phyloP scores from a whole-genome alignment of 305 asterid species.

The Plantago lanceolata region DNA sequence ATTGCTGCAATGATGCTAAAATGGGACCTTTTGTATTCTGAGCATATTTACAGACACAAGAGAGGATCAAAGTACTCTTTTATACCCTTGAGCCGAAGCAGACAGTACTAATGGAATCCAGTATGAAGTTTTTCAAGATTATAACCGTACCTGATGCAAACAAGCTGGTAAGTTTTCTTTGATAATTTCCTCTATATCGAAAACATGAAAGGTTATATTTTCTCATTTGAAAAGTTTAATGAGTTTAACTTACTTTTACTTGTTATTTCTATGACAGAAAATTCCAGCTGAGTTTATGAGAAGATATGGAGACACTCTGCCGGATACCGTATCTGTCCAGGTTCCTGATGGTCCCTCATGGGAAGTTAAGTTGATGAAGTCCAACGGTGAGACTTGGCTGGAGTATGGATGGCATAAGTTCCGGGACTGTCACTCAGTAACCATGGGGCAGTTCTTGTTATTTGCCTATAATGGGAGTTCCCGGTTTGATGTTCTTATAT shows the following conservation, averaged over 20 bases:
- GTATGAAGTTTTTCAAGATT: background rate
- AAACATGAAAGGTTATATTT: too few species aligned
- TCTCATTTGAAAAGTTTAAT: background rate
- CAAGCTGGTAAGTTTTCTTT: conserved; percentile 2
- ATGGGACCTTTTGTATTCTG: too few species aligned
- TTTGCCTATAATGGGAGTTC: conserved; percentile 24
- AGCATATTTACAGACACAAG: too few species aligned
- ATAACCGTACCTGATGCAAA: background rate
- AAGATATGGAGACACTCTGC: conserved; percentile 26
- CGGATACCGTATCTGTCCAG: conserved; percentile 20
- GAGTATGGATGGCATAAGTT: conserved; percentile 33
- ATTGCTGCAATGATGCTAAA: too few species aligned
- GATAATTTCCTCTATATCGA: too few species aligned
- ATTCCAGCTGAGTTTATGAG: conserved; percentile 25
- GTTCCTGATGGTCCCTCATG: conserved; percentile 23
- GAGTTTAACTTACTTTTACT: background rate
- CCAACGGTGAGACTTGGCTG: conserved; percentile 20
- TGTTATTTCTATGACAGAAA: conserved; percentile 21
- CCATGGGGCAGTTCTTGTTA: conserved; percentile 23
- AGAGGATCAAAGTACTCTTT: too few species aligned
- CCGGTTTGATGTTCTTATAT: conserved; percentile 31
- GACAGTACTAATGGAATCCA: background rate
- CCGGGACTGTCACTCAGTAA: conserved; percentile 18
- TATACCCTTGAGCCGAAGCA: too few species aligned
- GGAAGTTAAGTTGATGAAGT: conserved; percentile 19